Evolutionary conservation across 1,284 basidiomycete genomes (phyloP).

Genomic region (Schizopora paradoxa): DNA sequence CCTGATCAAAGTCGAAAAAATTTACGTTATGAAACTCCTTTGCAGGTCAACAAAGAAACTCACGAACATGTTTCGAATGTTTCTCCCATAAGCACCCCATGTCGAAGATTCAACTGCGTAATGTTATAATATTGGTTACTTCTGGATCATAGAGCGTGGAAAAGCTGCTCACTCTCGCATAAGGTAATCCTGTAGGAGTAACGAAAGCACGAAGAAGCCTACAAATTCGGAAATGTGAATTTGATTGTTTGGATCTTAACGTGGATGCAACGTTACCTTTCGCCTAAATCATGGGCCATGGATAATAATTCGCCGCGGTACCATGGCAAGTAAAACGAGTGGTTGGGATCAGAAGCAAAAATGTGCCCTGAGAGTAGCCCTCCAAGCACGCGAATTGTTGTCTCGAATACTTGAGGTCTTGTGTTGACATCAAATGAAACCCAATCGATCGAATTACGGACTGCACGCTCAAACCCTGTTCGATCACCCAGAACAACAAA

Average conservation of each 20-base stretch:
- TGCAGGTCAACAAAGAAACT: slow-evolving; percentile 6
- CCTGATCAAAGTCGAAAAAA: slow-evolving; percentile 38
- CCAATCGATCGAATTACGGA: slow-evolving; percentile 67
- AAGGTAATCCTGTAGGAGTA: slow-evolving; percentile 85
- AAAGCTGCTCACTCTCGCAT: slow-evolving; percentile 60
- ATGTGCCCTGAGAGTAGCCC: slow-evolving; percentile 84
- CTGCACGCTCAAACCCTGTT: slow-evolving; percentile 68
- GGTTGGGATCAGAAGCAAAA: slow-evolving; percentile 60
- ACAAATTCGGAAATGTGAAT: too few species aligned
- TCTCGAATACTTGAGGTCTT: slow-evolving; percentile 88
- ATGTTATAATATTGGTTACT: slow-evolving; percentile 13
- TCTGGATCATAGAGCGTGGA: slow-evolving; percentile 11
- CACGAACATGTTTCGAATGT: slow-evolving; percentile 72
- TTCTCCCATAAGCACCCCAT: slow-evolving; percentile 64
- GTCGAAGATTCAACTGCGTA: slow-evolving; percentile 65
- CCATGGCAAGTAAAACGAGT: slow-evolving; percentile 71
- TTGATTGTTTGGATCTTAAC: too few species aligned
- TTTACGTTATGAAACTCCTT: slow-evolving; percentile 9
- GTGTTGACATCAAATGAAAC: slow-evolving; percentile 87
- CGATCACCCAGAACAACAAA: slow-evolving; percentile 73
- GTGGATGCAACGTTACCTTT: too few species aligned
- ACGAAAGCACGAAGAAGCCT: slow-evolving; percentile 84
- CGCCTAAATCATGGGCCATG: slow-evolving; percentile 80
- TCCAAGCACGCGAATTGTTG: slow-evolving; percentile 85
- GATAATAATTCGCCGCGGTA: slow-evolving; percentile 70